Evolutionary conservation across 1,139 yeast genomes (phyloP).

Genomic region (Saccharomycopsis hybrid): DNA sequence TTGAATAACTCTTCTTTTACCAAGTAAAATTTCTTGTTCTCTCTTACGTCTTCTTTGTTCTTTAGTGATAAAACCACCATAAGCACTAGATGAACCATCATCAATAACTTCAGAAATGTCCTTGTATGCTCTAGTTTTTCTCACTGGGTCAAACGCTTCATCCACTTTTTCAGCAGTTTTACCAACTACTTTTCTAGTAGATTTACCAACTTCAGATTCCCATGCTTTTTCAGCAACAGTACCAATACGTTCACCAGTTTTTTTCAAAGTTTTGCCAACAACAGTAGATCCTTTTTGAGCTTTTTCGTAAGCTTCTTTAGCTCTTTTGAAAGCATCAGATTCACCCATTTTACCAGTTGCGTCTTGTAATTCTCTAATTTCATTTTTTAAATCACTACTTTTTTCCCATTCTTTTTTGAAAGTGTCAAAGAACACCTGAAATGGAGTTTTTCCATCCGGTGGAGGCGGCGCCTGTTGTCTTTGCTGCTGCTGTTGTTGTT

Average conservation of each 20-base stretch:
- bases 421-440: slow-evolving; percentile 89
- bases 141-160: slow-evolving; percentile 89
- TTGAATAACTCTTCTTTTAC: slow-evolving; percentile 56
- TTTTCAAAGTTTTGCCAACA: slow-evolving; percentile 75
- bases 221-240: slow-evolving; percentile 87
- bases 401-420: slow-evolving; percentile 88
- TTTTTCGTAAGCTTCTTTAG: slow-evolving; percentile 84
- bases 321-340: slow-evolving; percentile 86
- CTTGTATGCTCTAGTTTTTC: slow-evolving; percentile 84
- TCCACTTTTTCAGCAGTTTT: slow-evolving; percentile 72
- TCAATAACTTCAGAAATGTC: slow-evolving; percentile 86
- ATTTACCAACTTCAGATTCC: slow-evolving; percentile 92
- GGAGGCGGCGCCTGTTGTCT: slow-evolving; percentile 14
- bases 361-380: slow-evolving; percentile 91
- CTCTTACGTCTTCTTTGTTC: slow-evolving; percentile 77
- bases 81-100: slow-evolving; percentile 81
- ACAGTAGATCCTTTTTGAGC: slow-evolving; percentile 80
- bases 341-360: slow-evolving; percentile 95
- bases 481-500: slow-evolving; percentile 6
- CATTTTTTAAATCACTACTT: slow-evolving; percentile 81
- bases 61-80: slow-evolving; percentile 89
- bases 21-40: slow-evolving; percentile 57
- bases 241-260: slow-evolving; percentile 94
- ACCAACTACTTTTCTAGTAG: slow-evolving; percentile 74
- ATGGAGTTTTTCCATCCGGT: slow-evolving; percentile 53